phyloP scores from a whole-genome alignment of 495 filamentous ascomycete genomes.

The Penicillium goetzii region DNA sequence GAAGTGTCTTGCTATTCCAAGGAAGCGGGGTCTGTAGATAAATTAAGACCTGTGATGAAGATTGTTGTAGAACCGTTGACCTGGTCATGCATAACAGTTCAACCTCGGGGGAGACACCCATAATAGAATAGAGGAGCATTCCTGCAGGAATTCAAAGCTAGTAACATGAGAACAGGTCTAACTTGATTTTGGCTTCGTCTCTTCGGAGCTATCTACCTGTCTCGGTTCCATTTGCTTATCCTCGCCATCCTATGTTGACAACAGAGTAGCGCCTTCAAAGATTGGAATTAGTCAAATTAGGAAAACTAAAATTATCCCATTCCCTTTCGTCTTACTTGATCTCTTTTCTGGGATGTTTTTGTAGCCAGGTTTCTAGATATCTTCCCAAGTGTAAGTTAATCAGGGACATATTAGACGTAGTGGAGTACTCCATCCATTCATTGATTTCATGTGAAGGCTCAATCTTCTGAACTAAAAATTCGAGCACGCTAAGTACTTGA shows the following conservation, averaged over 20 bases:
- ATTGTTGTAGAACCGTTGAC: neutral
- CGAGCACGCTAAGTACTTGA: neutral
- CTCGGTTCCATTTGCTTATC: neutral
- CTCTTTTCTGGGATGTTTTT: neutral
- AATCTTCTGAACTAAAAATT: neutral
- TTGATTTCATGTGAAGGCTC: neutral
- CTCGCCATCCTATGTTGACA: neutral
- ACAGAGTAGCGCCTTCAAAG: neutral
- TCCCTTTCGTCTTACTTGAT: neutral
- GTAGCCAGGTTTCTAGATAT: neutral
- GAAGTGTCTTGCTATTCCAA: neutral
- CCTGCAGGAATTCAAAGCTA: neutral
- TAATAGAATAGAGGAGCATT: neutral
- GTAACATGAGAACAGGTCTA: neutral
- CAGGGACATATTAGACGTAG: neutral
- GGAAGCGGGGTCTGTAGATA: neutral
- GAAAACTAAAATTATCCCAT: neutral
- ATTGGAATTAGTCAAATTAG: neutral
- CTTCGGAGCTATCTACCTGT: neutral
- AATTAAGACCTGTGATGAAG: neutral
- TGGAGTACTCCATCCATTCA: neutral
- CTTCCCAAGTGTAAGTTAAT: neutral
- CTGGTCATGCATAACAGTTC: neutral
- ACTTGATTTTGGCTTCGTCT: neutral
- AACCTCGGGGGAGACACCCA: neutral